Base-by-base conservation (phyloP, 1,284 basidiomycete genomes). In the Agroathelia rolfsii region DNA sequence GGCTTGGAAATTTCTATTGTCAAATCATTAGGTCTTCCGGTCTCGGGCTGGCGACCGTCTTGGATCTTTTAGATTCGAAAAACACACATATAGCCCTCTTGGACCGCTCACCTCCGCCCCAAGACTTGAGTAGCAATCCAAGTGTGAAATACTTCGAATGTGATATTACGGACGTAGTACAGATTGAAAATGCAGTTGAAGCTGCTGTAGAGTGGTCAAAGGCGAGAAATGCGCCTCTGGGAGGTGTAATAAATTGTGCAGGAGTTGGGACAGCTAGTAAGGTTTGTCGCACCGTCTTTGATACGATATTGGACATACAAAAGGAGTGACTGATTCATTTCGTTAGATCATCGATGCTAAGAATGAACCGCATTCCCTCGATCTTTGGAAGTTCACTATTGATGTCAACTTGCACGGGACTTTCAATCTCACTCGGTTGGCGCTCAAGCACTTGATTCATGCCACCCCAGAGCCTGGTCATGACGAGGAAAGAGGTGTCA, bases 21-120 rank as follows among this genome's bases (percentile, higher is more conserved):
- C n/a, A n/a, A n/a, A n/a, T n/a, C n/a, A n/a, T n/a, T n/a, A 71
- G 69, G 12, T 72, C 69, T 9, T 69, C 67, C 13, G 70, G 70
- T 10, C 58, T 73, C 8, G 71, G 71, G 18, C 56, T 71, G 7
- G 67, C 66, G 9, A 69, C 69, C 3, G 66, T 62, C 4, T 47
- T 60, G 15, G 56, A 59, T 36, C 56, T 73, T 17, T 52, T 72
- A 13, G 42, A 41, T 14, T 36, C 54, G 3, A 50, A 54, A 5
- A 50, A 56, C 12, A 68, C 62, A 13, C 64, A 60, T 37, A 49
- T 70, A 14, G 59, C 66, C 17, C 59, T 72, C 16, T 42, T 72
- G 30, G 71, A 74, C 49, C 54, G 63, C n/a, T 50, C 59, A 12
- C 48, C 59, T n/a, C n/a, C n/a, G n/a, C 63, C 62, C 14, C 55